Percentiles rank a stretch among this genome's conserved stretches.
These are phyloP conservation scores for Eucalyptus erythrocorys DNA, from an alignment of 345 rosid species.

Conservation along the genomic window DNA sequence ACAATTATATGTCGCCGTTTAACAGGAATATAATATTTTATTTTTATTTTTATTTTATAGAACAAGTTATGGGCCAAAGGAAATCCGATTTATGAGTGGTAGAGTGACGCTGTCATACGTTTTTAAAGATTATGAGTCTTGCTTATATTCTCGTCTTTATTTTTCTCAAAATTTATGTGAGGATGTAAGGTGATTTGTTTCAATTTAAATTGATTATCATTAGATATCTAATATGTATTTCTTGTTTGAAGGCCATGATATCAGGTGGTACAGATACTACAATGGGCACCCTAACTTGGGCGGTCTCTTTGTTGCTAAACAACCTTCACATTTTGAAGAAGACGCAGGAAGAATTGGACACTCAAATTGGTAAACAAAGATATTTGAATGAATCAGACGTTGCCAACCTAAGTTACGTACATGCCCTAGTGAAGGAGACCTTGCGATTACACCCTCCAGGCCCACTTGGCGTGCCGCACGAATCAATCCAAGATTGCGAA, in stretches of 20 bases:
- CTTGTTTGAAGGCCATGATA: background rate
- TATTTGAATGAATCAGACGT: conserved; percentile 9
- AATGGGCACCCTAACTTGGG: conserved; percentile 1
- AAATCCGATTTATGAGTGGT: background rate
- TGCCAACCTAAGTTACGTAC: conserved; percentile 12
- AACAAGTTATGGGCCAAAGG: background rate
- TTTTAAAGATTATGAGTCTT: background rate
- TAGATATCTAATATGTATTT: background rate
- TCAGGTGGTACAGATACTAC: background rate
- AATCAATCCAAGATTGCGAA: conserved; percentile 10
- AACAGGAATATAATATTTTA: background rate
- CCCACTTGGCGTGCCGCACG: conserved; percentile 7
- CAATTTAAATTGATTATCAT: background rate
- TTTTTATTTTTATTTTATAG: background rate
- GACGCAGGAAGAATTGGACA: background rate
- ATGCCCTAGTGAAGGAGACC: conserved; percentile 27
- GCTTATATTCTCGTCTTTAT: background rate
- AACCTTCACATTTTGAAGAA: background rate
- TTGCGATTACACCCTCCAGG: conserved; percentile 18
- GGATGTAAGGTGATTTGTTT: background rate
- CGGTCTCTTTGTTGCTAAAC: background rate
- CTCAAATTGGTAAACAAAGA: background rate
- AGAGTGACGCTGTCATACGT: background rate
- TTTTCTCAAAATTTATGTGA: background rate
- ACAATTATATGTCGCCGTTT: background rate